Evolutionary conservation across 2,329 filamentous ascomycete species (phyloP).

Genomic region (Sporothrix luriei): DNA sequence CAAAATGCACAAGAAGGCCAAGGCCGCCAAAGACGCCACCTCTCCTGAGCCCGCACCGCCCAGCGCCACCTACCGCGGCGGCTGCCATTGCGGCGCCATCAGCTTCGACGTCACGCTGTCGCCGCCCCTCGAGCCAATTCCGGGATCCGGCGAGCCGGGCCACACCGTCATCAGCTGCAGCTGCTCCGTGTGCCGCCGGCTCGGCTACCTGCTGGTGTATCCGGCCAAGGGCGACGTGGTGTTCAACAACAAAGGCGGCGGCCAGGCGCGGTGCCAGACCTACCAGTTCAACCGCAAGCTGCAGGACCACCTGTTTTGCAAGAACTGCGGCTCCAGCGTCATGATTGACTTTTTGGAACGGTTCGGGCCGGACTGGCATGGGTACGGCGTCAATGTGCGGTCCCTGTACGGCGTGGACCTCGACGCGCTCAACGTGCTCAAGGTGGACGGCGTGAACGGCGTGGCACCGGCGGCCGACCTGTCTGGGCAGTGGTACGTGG

Average conservation of each 20-base stretch:
- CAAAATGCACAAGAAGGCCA: not conserved
- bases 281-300: conserved; percentile 54
- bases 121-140: conserved; percentile 53
- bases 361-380: conserved; percentile 37
- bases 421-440: conserved; percentile 44
- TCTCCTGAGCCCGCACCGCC: not conserved
- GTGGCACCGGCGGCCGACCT: conserved; percentile 45
- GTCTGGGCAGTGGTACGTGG: conserved; percentile 43
- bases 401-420: conserved; percentile 49
- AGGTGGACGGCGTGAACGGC: conserved; percentile 45
- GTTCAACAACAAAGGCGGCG: conserved; percentile 46
- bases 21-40: not conserved
- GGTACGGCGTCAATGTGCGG: conserved; percentile 47
- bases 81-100: conserved; percentile 58
- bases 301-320: conserved; percentile 55
- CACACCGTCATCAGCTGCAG: conserved; percentile 54
- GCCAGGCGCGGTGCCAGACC: conserved; percentile 42
- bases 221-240: conserved; percentile 46
- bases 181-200: conserved; percentile 57
- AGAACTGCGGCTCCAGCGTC: conserved; percentile 51
- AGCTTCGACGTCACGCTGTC: conserved; percentile 53
- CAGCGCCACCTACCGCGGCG: conserved; percentile 50
- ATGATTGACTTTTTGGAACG: conserved; percentile 50
- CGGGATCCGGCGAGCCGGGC: conserved; percentile 50
- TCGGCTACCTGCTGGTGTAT: conserved; percentile 56